A percentile compares a stretch with the other conserved stretches of the same genome.
Evolutionary conservation across 176 grass and related monocot genomes (phyloP).

Genomic region (Eleusine indica): DNA sequence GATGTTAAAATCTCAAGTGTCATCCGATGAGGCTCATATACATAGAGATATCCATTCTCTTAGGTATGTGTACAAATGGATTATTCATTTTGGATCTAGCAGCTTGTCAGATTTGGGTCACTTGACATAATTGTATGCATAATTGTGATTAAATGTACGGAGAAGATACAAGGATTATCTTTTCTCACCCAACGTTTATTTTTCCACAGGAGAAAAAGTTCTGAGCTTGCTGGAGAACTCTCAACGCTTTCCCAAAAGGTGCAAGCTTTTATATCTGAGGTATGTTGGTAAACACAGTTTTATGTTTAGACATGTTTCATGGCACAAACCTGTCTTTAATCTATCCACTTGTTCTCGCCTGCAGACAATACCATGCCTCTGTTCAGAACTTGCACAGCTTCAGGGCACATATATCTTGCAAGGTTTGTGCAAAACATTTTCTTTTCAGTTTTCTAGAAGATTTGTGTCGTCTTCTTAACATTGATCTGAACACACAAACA

Average conservation of each 20-base stretch:
- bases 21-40: slow-evolving; percentile 90
- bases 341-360: slow-evolving; percentile 44
- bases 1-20: slow-evolving; percentile 85
- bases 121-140: not conserved
- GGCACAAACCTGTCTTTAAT: slow-evolving; percentile 20
- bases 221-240: slow-evolving; percentile 85
- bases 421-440: slow-evolving; percentile 51
- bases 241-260: slow-evolving; percentile 83
- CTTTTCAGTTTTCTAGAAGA: slow-evolving; percentile 26
- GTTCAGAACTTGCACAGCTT: slow-evolving; percentile 97
- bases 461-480: slow-evolving; percentile 5
- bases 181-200: slow-evolving; percentile 12
- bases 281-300: slow-evolving; percentile 38
- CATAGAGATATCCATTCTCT: slow-evolving; percentile 92
- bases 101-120: slow-evolving; percentile 25
- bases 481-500: slow-evolving; percentile 37
- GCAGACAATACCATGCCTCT: slow-evolving; percentile 95
- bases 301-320: slow-evolving; percentile 19
- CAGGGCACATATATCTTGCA: slow-evolving; percentile 99
- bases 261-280: slow-evolving; percentile 89
- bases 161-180: slow-evolving; percentile 19
- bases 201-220: slow-evolving; percentile 79
- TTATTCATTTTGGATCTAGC: slow-evolving; percentile 2
- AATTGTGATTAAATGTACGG: slow-evolving; percentile 16
- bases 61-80: slow-evolving; percentile 57